Evolutionary conservation across 495 filamentous ascomycete genomes (phyloP).

Genomic region (Pseudevernia furfuracea): DNA sequence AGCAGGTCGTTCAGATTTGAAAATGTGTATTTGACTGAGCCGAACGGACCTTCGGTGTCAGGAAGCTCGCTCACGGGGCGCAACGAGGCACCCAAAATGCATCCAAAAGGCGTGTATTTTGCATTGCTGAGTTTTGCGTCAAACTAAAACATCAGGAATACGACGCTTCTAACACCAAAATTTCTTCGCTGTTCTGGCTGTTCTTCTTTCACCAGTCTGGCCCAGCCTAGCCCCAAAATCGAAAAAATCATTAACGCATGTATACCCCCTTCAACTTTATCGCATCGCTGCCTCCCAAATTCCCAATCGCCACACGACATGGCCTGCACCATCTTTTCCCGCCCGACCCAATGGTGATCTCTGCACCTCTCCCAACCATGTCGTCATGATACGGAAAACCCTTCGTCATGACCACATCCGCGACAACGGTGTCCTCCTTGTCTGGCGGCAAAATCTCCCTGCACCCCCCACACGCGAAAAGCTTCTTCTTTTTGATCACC

Average conservation of each 20-base stretch:
- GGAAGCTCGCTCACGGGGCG: not conserved
- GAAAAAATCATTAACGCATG: not conserved
- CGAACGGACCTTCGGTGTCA: not conserved
- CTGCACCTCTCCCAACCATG: not conserved
- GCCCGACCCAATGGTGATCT: not conserved
- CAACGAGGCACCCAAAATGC: not conserved
- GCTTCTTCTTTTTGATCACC: conserved; percentile 1
- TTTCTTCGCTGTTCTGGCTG: not conserved
- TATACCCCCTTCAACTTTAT: not conserved
- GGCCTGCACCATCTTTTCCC: not conserved
- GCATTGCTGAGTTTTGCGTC: not conserved
- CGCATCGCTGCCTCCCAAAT: not conserved
- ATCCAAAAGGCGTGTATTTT: not conserved
- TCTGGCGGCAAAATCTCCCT: not conserved
- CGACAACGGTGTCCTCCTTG: not conserved
- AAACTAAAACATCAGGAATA: not conserved
- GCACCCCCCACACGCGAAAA: not conserved
- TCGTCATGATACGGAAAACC: not conserved
- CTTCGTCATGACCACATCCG: not conserved
- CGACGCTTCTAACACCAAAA: not conserved
- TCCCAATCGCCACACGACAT: not conserved
- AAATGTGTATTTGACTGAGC: no score
- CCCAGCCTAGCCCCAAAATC: not conserved
- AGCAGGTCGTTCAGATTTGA: not conserved
- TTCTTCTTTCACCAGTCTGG: not conserved